Evolutionary conservation across 2,329 filamentous ascomycete genomes (phyloP).

Genomic region (Zymoseptoria ardabiliae): DNA sequence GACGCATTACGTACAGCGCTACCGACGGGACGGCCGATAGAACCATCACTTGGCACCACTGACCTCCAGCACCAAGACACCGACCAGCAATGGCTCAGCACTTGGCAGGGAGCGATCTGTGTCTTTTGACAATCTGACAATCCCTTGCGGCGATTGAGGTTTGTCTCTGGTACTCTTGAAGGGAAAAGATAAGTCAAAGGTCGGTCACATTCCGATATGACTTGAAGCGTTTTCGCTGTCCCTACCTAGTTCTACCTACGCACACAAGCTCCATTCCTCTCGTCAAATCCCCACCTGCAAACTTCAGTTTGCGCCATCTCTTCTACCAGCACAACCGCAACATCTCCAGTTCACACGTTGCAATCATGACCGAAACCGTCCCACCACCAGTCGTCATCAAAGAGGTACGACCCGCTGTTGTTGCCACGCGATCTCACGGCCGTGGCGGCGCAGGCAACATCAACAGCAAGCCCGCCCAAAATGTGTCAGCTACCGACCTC

Average conservation of each 20-base stretch:
- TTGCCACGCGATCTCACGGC: conserved; percentile 44
- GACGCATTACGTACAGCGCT: not conserved
- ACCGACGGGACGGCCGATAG: not conserved
- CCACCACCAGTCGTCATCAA: not conserved
- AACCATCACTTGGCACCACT: not conserved
- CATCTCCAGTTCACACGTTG: not conserved
- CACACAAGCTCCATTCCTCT: not conserved
- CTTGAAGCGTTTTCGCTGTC: not conserved
- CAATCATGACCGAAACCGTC: conserved; percentile 1
- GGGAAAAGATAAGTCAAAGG: not conserved
- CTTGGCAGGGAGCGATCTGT: not conserved
- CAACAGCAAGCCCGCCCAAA: conserved; percentile 31
- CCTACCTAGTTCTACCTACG: too few species aligned
- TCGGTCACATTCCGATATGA: not conserved
- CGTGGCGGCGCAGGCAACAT: conserved; percentile 65
- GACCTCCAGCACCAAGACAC: not conserved
- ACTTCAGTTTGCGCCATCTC: not conserved
- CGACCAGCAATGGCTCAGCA: not conserved
- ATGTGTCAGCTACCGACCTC: conserved; percentile 51
- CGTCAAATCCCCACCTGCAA: not conserved
- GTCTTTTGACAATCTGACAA: not conserved
- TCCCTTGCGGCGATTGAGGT: not conserved
- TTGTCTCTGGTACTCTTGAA: not conserved
- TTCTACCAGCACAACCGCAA: not conserved
- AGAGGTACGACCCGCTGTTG: not conserved